Evolutionary conservation across 177 flowering plant species (phyloP).

Genomic region (Telopea speciosissima): DNA sequence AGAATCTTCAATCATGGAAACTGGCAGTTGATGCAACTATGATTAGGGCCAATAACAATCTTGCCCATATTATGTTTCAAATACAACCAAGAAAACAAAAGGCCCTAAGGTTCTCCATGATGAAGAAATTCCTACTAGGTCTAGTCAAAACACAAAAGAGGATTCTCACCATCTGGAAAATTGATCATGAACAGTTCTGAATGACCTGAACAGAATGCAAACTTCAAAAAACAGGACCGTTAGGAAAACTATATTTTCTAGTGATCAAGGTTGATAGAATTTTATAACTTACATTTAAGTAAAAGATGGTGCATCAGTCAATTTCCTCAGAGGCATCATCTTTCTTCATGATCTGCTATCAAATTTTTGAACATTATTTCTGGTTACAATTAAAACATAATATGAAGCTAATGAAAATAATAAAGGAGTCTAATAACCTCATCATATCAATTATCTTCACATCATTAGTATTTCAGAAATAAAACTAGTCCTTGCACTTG

Average conservation of each 20-base stretch:
- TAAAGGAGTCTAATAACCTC: background rate
- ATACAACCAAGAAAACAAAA: no score
- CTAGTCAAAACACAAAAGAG: no score
- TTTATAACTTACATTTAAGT: slow-evolving; percentile 1
- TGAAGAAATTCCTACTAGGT: no score
- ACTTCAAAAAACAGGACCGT: background rate
- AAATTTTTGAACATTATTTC: background rate
- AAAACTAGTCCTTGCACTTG: no score
- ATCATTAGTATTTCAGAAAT: no score
- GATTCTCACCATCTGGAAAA: background rate
- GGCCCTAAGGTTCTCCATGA: background rate
- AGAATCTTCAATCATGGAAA: background rate
- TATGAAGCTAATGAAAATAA: background rate
- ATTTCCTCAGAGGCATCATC: slow-evolving; percentile 32
- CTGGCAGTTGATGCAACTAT: background rate
- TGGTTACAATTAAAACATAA: background rate
- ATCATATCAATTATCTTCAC: background rate
- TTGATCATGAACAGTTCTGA: background rate
- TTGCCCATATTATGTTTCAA: background rate
- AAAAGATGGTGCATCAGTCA: slow-evolving; percentile 20
- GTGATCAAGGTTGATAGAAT: background rate
- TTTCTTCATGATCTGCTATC: slow-evolving; percentile 45
- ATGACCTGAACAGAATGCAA: background rate
- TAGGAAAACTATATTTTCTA: background rate
- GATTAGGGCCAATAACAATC: background rate